Base-by-base conservation (phyloP, 768 basidiomycete genomes). In the Podaxis mareebaensis region DNA sequence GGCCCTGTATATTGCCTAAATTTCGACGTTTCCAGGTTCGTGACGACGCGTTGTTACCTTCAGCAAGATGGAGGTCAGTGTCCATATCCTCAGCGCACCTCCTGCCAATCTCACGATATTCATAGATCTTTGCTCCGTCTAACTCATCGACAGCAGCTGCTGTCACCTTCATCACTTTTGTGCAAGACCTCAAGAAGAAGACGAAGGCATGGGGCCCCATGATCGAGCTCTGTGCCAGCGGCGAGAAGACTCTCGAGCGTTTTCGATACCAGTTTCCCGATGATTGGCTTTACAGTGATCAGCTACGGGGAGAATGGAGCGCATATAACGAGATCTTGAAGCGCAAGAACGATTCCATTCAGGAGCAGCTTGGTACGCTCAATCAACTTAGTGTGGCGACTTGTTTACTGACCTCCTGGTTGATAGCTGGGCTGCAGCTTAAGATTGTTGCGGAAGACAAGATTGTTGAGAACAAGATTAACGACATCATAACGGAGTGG, bases 381-480 rank as follows among this genome's bases (percentile, higher is more conserved):
- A n/a, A 8, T 44, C 30, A 46, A 49, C 51, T 58, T 28, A 2
- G 40, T 65, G 36, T 40, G 17, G 20, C 20, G 5, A 26, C 17
- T 8, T 53, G 22, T 24, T 46, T 42, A 36, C 24, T 33, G 4
- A 53, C 17, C 39, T 46, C 22, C 30, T 13, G 15, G 57, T 22
- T 22, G n/a, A 24, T 64, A 96, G 96, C 94, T 66, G 97, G 96
- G 0, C 81, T 99, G n/a, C 97, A 99, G 76, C 82, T 98, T 66
- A 99, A 99, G 84, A 96, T 99, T 74, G 93, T 96, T n/a, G 95
- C 97, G 1, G 95, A 99, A 75, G 97, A 98, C 81, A 96, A 96
- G 80, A 95, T 98, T 60, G 88, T 99, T 1, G 94, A 96, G 79
- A 93, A 94, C 76, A 95, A 94, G 79, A 95, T 99, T 71, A 89